Base-by-base conservation (phyloP, 768 basidiomycete genomes). In the Termitomyces sp. region DNA sequence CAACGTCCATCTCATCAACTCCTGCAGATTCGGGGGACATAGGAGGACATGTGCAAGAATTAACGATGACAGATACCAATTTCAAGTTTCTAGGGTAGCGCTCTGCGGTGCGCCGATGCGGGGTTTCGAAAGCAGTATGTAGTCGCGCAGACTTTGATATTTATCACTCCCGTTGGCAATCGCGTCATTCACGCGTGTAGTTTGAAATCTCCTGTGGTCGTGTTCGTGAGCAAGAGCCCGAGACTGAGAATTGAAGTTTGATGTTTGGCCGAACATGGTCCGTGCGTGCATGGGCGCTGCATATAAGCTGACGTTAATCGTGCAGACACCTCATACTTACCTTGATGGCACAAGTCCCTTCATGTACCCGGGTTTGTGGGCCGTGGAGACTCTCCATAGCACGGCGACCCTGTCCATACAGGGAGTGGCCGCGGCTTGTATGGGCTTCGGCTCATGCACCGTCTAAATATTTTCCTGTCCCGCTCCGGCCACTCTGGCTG, bases 341-440 rank as follows among this genome's bases (percentile, higher is more conserved):
- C 79, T 82, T 82, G 80, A 81, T 80, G 81, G 81, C 77, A 79
- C 69, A 74, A 61, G 70, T 71, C 68, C 77, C 70, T 80, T 82
- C 80, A 80, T 0, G 53, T 74, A 73, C 66, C 74, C 58, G 78
- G 79, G 77, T 69, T 72, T 81, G 71, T 79, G 80, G 83, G 78
- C 74, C 61, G 70, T 74, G 67, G 76, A 76, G 69, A 73, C 63
- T 70, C 76, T 77, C 71, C 82, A 83, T 83, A 82, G 82, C 81
- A 83, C 80, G 82, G 82, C 81, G 82, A 83, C 82, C 79, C 63
- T 84, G 81, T 83, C 82, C 82, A 70, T 59, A 70, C 77, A 83
- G 80, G 77, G 80, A 75, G 75, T 71, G 64, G 70, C 64, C 53
- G 59, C 57, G 70, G 75, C 65, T 78, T 77, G 78, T 80, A 74